These are phyloP conservation scores for Biscutella laevigata DNA, from an alignment of 441 rosid species.

Conservation along the genomic window DNA sequence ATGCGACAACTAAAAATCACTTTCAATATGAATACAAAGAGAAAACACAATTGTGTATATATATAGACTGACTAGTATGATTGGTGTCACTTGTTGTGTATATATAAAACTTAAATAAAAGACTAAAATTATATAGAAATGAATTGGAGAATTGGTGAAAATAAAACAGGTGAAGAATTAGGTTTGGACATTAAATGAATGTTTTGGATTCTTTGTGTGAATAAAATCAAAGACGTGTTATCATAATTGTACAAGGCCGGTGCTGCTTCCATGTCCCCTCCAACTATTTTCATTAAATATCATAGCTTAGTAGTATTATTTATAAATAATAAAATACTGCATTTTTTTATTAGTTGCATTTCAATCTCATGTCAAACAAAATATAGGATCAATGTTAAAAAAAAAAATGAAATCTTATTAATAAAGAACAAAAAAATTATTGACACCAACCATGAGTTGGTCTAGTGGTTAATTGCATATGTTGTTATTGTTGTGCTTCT, in stretches of 20 bases:
- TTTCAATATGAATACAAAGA: not conserved
- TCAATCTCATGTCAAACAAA: too few species aligned
- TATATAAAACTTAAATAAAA: too few species aligned
- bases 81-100: constrained; percentile 2
- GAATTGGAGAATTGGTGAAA: constrained; percentile 9
- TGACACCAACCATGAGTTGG: too few species aligned
- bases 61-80: not conserved
- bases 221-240: constrained; percentile 18
- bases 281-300: constrained; percentile 16
- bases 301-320: too few species aligned
- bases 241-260: constrained; percentile 22
- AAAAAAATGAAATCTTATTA: too few species aligned
- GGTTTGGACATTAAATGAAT: constrained; percentile 24
- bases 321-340: too few species aligned
- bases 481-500: too few species aligned
- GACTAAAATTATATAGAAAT: too few species aligned
- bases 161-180: constrained; percentile 30
- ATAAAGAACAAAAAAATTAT: too few species aligned
- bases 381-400: too few species aligned
- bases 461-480: too few species aligned
- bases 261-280: constrained; percentile 22
- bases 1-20: not conserved
- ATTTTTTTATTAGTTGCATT: too few species aligned
- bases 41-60: not conserved
- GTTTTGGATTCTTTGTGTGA: constrained; percentile 1